Base-by-base conservation (phyloP, 1,284 basidiomycete species). In the Tranzscheliella williamsii region DNA sequence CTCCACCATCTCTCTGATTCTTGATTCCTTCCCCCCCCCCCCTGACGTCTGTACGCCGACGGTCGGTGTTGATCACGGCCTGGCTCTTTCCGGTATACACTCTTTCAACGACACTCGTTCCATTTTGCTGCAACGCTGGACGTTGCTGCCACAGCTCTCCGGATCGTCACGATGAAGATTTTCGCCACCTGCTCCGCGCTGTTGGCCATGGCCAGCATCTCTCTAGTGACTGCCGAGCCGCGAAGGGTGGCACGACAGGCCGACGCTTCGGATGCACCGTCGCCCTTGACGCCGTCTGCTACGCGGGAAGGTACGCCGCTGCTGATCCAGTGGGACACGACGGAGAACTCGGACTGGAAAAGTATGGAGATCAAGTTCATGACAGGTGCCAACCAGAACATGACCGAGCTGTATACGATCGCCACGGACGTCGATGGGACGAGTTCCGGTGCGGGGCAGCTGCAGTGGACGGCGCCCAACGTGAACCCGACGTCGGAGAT, bases 321-420 rank as follows among this genome's bases (percentile, higher is more conserved):
- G 18, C 15, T 48, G 41, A 64, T 64, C 17, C 55, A 64, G 38
- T 64, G 61, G 61, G 48, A 51, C 38, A 42, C 47, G 26, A 49
- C 61, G 31, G 51, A 46, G 20, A 58, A 45, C 41, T 16, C 27
- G 40, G 9, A 32, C 0, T 64, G 61, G 61, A 51, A 51, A 81
- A 89, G 76, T 83, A 64, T 64, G 61, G 61, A 64, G 53, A 58
- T 64, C 61, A 64, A 48, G 43, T 45, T 91, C 63, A 90, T 89
- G 87, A 86, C 86, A 0, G 89, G 89, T 5, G 76, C 81, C 66
- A 91, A 91, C 79, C 76, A 81, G 27, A 64, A 81, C 37, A 91
- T 91, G 88, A 77, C 84, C 39, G 83, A 83, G 66, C 70, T 90
- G 46, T 84, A 64, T 85, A 86, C 85, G 52, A 83, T 87, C 42